A percentile compares a stretch with the other conserved stretches of the same genome.
These are phyloP conservation scores for Paxillus rubicundulus DNA, from an alignment of 768 basidiomycete species.

Conservation along the genomic window DNA sequence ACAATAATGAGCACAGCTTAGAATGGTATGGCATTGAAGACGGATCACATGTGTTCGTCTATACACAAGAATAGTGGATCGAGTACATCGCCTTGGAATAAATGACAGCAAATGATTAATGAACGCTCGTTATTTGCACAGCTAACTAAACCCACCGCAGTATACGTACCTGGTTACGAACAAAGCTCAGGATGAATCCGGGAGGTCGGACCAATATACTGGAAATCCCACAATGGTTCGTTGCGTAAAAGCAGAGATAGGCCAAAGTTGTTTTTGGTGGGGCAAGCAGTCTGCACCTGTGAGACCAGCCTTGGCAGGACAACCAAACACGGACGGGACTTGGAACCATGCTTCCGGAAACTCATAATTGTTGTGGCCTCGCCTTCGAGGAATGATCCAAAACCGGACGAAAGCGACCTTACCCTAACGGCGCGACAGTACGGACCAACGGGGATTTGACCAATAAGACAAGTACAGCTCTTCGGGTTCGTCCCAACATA, in stretches of 20 bases:
- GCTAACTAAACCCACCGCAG: not conserved
- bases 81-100: not conserved
- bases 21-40: conserved; percentile 75
- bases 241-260: conserved; percentile 5
- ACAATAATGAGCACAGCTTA: conserved; percentile 51
- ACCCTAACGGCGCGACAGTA: conserved; percentile 33
- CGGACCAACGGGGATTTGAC: conserved; percentile 37
- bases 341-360: conserved; percentile 8
- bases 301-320: conserved; percentile 12
- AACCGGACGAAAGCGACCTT: conserved; percentile 27
- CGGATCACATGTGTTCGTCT: conserved; percentile 36
- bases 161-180: conserved; percentile 15
- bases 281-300: conserved; percentile 3
- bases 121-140: conserved; percentile 8
- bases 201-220: not conserved
- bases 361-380: conserved; percentile 19
- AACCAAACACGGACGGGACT: conserved; percentile 5
- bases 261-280: conserved; percentile 1
- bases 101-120: conserved; percentile 1
- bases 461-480: conserved; percentile 38
- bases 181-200: not conserved
- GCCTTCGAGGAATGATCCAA: conserved; percentile 18
- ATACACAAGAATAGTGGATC: conserved; percentile 12
- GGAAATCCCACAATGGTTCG: not conserved
- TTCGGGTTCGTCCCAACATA: conserved; percentile 36